Evolutionary conservation across 495 filamentous ascomycete genomes (phyloP), one percentile per base, ranked within the genome.

Genomic region (Corynascus novoguineensis): DNA sequence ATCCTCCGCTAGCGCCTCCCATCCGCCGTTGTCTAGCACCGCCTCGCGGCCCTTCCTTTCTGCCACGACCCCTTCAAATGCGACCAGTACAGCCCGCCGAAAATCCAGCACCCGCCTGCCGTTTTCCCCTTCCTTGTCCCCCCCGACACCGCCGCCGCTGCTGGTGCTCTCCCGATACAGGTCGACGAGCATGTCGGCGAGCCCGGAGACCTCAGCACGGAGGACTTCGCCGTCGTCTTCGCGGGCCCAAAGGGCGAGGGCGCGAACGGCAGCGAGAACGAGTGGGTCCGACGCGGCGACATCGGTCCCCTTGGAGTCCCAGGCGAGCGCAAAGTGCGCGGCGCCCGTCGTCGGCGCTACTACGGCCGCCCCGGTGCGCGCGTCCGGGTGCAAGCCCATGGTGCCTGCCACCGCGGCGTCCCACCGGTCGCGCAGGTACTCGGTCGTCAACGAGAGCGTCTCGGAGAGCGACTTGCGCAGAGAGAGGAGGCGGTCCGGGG

Each of bases 341-440:
- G 9, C 17, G 29, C 64, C 70, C 12, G 60, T 58, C 11, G 35
- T 38, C 38, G 60, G 57, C 12, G 60, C 58, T 15, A 74, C 68
- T 19, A 66, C 57, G 4, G 66, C 63, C 0, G 63, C 63, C 17
- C 64, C 57, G 9, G 61, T 49, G 17, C 73, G 75, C 12, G 75
- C 72, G 24, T 78, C 71, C 1, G 76, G 73, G 55, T 81, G 76
- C 37, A 83, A 64, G 11, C 80, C 81, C 50, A 76, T 69, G 2
- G 76, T 79, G 15, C 81, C 81, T 1, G 78, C 75, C 15, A 76
- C 69, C 10, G 76, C 75, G 2, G 77, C 78, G 60, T 87, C 84
- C 78, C 79, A 86, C 17, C 84, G 70, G 59, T 88, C 85, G 27
- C 83, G 78, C 0, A 88, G 71, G 66, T 81, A 83, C 64, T 87